Evolutionary conservation across 495 filamentous ascomycete species (phyloP), one percentile per base, ranked within the genome.

Genomic region (Trichodelitschia bisporula): DNA sequence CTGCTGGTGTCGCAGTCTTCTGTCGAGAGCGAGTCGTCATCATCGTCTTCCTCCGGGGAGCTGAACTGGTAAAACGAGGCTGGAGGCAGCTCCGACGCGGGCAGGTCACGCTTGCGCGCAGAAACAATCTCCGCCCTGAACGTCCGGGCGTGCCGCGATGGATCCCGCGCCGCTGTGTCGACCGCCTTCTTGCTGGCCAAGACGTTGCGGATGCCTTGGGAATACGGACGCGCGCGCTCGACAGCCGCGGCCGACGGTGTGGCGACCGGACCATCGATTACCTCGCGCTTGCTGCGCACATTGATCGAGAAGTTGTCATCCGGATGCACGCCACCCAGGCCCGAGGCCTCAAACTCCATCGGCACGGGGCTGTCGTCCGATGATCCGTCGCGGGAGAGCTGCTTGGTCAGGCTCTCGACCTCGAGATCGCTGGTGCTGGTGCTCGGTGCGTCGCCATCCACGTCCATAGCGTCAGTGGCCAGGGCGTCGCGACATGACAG

Each of bases 291-390:
- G 2, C 61, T 62, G 19, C 53, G 43, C 3, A 75, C 65, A 13
- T 56, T 40, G 17, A 77, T 46, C 3, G 55, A 46, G 41, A 77
- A 77, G 37, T 77, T 66, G 44, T 79, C 73, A 25, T 63, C 61
- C 1, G 70, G 71, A 25, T 41, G 36, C 13, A 17, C 29, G 9
- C 36, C 39, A 11, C 31, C 28, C 3, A 36, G 35, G 23, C 33
- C 32, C 9, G 36, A 36, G 15, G 30, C 25, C 21, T 38, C 39
- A 18, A 41, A 28, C 21, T 24, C 21, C 21, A n/a, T 6, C 21
- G 6, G 6, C 21, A n/a, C 21, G 21, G 21, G 21, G 21, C 6
- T 6, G 6, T 29, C 27, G 27, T 29, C 15, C 8, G 21, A 25
- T 12, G 21, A 25, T 25, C 8, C 8, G 21, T 25, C 8, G 21